phyloP scores from a whole-genome alignment of 2,329 filamentous ascomycete genomes.

The Aspergillus vadensis region DNA sequence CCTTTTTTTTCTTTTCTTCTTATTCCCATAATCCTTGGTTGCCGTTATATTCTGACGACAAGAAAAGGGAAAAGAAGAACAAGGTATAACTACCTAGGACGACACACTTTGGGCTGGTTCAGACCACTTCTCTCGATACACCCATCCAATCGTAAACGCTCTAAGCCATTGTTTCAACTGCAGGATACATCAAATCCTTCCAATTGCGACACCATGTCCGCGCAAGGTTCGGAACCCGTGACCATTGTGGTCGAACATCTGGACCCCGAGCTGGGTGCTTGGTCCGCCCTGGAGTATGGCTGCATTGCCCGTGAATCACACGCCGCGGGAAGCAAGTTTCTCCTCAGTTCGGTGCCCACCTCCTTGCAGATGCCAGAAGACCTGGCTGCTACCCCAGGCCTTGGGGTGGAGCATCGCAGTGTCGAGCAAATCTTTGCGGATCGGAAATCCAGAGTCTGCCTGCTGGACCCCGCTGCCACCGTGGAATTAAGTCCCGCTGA shows the following conservation, averaged over 20 bases:
- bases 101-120: not conserved
- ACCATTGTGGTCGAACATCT: slow-evolving; percentile 96
- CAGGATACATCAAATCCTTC: not conserved
- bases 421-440: slow-evolving; percentile 79
- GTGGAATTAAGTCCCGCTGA: slow-evolving; percentile 83
- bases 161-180: not conserved
- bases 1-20: not conserved
- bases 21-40: not conserved
- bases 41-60: not conserved
- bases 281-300: slow-evolving; percentile 91
- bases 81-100: not conserved
- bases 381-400: slow-evolving; percentile 62
- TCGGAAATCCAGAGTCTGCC: slow-evolving; percentile 75
- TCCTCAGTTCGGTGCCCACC: slow-evolving; percentile 76
- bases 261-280: slow-evolving; percentile 87
- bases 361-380: slow-evolving; percentile 62
- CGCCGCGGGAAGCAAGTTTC: slow-evolving; percentile 67
- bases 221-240: slow-evolving; percentile 49
- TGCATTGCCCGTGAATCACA: slow-evolving; percentile 82
- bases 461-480: slow-evolving; percentile 82
- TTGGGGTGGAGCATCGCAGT: slow-evolving; percentile 72
- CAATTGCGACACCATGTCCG: slow-evolving; percentile 25
- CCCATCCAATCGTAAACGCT: not conserved
- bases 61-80: no score
- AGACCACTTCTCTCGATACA: not conserved